A percentile compares a stretch with the other conserved stretches of the same genome.
These are phyloP conservation scores for Luffa acutangula DNA, from an alignment of 306 rosid species.

Conservation along the genomic window DNA sequence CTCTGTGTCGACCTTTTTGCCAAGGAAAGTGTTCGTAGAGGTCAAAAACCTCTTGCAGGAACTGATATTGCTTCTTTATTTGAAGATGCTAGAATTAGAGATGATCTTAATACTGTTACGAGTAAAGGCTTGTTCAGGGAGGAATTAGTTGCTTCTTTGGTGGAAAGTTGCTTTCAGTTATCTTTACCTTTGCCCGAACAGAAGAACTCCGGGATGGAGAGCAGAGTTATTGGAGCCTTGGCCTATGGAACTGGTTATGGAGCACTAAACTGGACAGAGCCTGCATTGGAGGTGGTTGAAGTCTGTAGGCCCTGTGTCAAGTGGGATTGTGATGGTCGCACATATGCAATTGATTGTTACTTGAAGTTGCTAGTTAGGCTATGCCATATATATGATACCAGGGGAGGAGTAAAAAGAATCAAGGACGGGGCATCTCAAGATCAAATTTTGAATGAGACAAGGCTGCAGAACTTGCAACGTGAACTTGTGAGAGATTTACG, in stretches of 20 bases:
- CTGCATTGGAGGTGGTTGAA: conserved; percentile 96
- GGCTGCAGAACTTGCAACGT: conserved; percentile 92
- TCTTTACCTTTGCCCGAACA: conserved; percentile 98
- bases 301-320: conserved; percentile 96
- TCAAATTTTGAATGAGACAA: conserved; percentile 95
- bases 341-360: conserved; percentile 95
- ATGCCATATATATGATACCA: conserved; percentile 83
- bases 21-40: conserved; percentile 96
- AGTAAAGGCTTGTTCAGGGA: conserved; percentile 93
- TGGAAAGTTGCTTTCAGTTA: conserved; percentile 97
- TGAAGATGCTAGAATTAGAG: conserved; percentile 84
- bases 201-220: conserved; percentile 79
- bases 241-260: conserved; percentile 99
- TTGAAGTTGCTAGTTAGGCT: conserved; percentile 91
- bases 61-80: conserved; percentile 96
- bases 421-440: conserved; percentile 98
- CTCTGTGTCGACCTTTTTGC: conserved; percentile 97
- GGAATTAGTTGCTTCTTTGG: conserved; percentile 94
- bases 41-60: conserved; percentile 98
- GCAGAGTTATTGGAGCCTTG: conserved; percentile 98
- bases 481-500: conserved; percentile 75
- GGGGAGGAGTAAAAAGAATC: conserved; percentile 94
- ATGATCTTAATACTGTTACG: conserved; percentile 73
- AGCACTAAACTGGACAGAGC: conserved; percentile 96
- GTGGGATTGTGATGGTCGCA: conserved; percentile 99